phyloP scores from a whole-genome alignment of 371 early-diverging fungal species.

The Mucor indicus region DNA sequence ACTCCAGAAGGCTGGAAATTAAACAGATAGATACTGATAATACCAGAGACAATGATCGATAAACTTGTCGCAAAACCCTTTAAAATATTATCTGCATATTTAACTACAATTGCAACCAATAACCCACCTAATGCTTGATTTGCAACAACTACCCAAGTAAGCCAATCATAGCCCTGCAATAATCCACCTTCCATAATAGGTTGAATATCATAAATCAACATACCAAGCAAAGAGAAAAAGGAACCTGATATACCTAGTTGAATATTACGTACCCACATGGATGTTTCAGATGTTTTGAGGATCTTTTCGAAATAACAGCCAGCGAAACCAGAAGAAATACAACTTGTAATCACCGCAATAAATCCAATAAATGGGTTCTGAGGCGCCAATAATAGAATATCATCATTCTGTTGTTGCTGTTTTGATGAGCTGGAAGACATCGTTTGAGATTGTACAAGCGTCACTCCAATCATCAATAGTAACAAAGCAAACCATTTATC shows the following conservation, averaged over 20 bases:
- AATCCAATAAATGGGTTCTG: conserved; percentile 60
- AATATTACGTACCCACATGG: conserved; percentile 80
- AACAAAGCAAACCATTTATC: conserved; percentile 84
- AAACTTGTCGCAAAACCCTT: conserved; percentile 87
- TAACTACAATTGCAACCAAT: conserved; percentile 83
- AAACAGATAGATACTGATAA: conserved; percentile 73
- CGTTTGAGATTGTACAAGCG: conserved; percentile 77
- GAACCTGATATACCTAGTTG: conserved; percentile 68
- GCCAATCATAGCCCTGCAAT: conserved; percentile 71
- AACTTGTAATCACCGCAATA: conserved; percentile 60
- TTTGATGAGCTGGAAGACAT: conserved; percentile 13
- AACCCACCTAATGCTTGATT: conserved; percentile 86
- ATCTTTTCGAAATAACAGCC: conserved; percentile 73
- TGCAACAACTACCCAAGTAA: conserved; percentile 72
- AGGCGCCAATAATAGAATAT: conserved; percentile 20
- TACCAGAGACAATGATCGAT: conserved; percentile 81
- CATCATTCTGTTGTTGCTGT: conserved; percentile 12
- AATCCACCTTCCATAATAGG: conserved; percentile 64
- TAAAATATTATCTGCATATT: conserved; percentile 88
- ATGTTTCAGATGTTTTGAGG: conserved; percentile 61
- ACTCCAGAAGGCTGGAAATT: conserved; percentile 65
- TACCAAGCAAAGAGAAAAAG: conserved; percentile 61
- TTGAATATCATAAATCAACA: conserved; percentile 63
- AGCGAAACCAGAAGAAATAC: conserved; percentile 68
- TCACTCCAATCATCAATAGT: conserved; percentile 84